Conservation (phyloP, 2,329 filamentous ascomycete species). For the Penicillium sp. region DNA sequence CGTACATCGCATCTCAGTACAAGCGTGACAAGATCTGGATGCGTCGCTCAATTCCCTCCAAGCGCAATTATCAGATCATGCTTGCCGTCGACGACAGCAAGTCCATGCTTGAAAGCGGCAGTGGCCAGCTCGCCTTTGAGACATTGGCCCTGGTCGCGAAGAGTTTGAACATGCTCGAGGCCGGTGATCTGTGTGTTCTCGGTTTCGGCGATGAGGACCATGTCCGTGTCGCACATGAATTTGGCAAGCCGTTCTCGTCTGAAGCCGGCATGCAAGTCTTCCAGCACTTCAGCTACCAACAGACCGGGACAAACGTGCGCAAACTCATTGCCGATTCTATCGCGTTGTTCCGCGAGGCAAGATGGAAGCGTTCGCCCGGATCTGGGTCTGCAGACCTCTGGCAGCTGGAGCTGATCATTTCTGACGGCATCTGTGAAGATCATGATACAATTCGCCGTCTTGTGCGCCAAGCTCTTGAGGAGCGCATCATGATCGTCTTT, state of each 20-base stretch:
- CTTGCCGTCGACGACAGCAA: slow-evolving; percentile 95
- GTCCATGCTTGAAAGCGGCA: slow-evolving; percentile 81
- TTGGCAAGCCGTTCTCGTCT: slow-evolving; percentile 75
- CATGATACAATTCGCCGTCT: slow-evolving; percentile 80
- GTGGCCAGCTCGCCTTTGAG: slow-evolving; percentile 80
- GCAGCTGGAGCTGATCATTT: slow-evolving; percentile 92
- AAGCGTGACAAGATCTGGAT: slow-evolving; percentile 99
- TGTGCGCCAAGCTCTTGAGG: slow-evolving; percentile 82
- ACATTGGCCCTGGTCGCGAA: slow-evolving; percentile 89
- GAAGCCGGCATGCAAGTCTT: slow-evolving; percentile 82
- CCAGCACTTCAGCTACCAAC: slow-evolving; percentile 78
- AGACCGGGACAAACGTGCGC: slow-evolving; percentile 80
- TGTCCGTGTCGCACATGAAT: slow-evolving; percentile 80
- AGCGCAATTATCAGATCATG: slow-evolving; percentile 94
- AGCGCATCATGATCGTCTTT: slow-evolving; percentile 97
- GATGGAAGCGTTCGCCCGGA: slow-evolving; percentile 55
- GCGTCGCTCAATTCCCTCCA: slow-evolving; percentile 84
- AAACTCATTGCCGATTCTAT: slow-evolving; percentile 75
- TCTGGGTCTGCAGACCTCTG: slow-evolving; percentile 70
- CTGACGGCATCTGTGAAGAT: slow-evolving; percentile 87
- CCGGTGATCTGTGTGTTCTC: slow-evolving; percentile 85
- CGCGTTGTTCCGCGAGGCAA: slow-evolving; percentile 74
- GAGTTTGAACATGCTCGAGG: slow-evolving; percentile 86
- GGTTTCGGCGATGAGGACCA: slow-evolving; percentile 73
- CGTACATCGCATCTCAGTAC: slow-evolving; percentile 96